Evolutionary conservation across 2,329 filamentous ascomycete genomes (phyloP).

Genomic region (Alternaria incomplexa): DNA sequence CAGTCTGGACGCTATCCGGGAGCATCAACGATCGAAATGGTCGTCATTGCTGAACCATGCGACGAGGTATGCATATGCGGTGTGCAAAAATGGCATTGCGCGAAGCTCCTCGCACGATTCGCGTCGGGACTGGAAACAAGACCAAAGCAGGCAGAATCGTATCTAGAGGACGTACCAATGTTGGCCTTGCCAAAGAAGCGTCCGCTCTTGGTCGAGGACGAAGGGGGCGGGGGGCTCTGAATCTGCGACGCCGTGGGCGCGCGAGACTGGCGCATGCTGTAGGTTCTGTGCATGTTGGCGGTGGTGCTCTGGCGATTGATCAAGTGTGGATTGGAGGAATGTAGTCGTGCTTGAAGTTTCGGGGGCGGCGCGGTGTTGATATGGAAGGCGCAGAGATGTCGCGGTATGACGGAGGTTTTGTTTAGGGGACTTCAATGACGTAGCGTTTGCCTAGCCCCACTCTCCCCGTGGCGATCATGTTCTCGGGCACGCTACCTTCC

Average conservation of each 20-base stretch:
- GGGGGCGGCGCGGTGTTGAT: slow-evolving; percentile 13
- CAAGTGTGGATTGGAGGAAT: neutral
- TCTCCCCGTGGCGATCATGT: slow-evolving; percentile 16
- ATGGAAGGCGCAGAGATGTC: slow-evolving; percentile 9
- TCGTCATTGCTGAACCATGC: neutral
- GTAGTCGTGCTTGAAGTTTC: neutral
- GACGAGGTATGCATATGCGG: neutral
- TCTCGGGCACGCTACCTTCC: slow-evolving; percentile 11
- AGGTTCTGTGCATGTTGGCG: slow-evolving; percentile 88
- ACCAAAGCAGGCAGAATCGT: neutral
- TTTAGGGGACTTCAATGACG: slow-evolving; percentile 28
- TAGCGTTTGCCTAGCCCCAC: slow-evolving; percentile 11
- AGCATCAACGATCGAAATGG: too few relatives aligned
- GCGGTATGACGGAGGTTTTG: slow-evolving; percentile 30
- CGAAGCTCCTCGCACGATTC: neutral
- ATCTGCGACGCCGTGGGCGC: slow-evolving; percentile 91
- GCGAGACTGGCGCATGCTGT: slow-evolving; percentile 84
- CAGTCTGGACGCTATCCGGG: neutral
- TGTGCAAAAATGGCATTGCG: neutral
- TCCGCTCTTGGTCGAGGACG: slow-evolving; percentile 88
- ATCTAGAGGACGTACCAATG: slow-evolving; percentile 69
- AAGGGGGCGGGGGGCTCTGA: slow-evolving; percentile 90
- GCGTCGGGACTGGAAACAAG: neutral
- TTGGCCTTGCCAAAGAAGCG: slow-evolving; percentile 87
- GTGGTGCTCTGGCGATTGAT: neutral